phyloP scores from a whole-genome alignment of 805 yeast species.

The Lachancea thermotolerans region DNA sequence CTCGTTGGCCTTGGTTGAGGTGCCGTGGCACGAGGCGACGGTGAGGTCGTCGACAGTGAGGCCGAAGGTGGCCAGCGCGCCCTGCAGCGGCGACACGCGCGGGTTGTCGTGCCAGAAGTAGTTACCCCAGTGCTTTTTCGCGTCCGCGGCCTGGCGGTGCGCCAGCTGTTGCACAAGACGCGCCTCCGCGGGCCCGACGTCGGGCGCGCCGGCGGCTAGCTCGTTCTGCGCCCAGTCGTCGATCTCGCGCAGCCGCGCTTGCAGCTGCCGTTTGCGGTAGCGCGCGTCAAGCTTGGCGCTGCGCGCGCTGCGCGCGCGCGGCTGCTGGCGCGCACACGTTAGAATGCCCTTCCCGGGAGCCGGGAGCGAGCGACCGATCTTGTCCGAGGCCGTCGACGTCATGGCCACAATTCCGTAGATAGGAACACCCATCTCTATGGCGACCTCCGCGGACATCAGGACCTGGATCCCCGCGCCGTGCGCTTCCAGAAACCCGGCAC shows the following conservation, averaged over 20 bases:
- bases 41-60: conserved; percentile 83
- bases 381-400: conserved; percentile 82
- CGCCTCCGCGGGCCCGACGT: conserved; percentile 6
- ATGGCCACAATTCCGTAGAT: conserved; percentile 77
- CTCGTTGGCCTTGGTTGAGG: conserved; percentile 95
- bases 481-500: conserved; percentile 89
- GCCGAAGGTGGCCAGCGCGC: conserved; percentile 85
- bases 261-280: conserved; percentile 15
- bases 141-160: conserved; percentile 68
- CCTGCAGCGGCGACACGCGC: conserved; percentile 86
- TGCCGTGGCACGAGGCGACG: conserved; percentile 94
- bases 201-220: conserved; percentile 6
- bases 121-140: conserved; percentile 84
- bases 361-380: conserved; percentile 85
- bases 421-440: conserved; percentile 87
- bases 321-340: conserved; percentile 75
- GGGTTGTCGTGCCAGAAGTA: conserved; percentile 80
- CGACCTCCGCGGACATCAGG: conserved; percentile 78
- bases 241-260: conserved; percentile 62
- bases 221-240: conserved; percentile 64
- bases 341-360: conserved; percentile 93
- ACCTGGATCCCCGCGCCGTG: conserved; percentile 91
- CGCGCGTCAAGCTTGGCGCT: conserved; percentile 7
- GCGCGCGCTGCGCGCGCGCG: too few relatives aligned
- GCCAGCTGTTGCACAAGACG: conserved; percentile 67